Base-by-base conservation (phyloP, 495 filamentous ascomycete genomes). In the Antarctomyces pellizariae region DNA sequence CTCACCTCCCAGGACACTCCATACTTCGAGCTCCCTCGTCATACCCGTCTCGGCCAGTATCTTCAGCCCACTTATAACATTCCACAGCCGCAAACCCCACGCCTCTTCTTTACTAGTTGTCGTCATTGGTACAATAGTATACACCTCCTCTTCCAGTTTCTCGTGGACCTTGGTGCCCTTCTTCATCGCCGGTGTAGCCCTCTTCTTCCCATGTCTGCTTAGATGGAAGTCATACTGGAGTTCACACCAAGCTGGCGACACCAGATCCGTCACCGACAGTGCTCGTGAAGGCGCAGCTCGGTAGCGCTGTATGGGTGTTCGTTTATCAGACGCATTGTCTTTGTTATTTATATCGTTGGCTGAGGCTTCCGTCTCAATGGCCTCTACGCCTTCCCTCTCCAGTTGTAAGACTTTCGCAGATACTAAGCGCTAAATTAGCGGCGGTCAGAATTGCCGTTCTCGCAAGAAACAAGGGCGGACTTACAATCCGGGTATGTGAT, bases 161-260 rank as follows among this genome's bases (percentile, higher is more conserved):
- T 82, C 67, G 36, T 97, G 86, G 7, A 95, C 61, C 3, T 46
- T 53, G 14, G 66, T 70, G 2, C 86, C 86, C 26, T 54, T 53
- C 40, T 69, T 73, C 86, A 97, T 97, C 1, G 75, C 78, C 6
- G 62, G 44, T 0, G 89, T 95, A 2, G 53, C 46, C 27, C 54
- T 66, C 47, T 71, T 82, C 37, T 57, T 61, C 10, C 89, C 89
- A 9, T 48, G 49, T 22, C 63, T 67, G 2, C 67, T 75, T 16
- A 97, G 59, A 0, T 64, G 71, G 52, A 80, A 95, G 58, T 66
- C 75, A 37, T 91, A 84, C 44, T 97, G 86, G 23, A 93, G 48
- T 46, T 97, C 89, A 45, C 86, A 97, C 86, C 86, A 97, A 5
- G 82, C 66, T 2, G 80, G 80, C 8, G 74, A 72, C 1, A 84